A percentile compares a stretch with the other conserved stretches of the same genome.
These are phyloP conservation scores for Amaranthus cruentus DNA, from an alignment of 148 eudicot species.

Conservation along the genomic window DNA sequence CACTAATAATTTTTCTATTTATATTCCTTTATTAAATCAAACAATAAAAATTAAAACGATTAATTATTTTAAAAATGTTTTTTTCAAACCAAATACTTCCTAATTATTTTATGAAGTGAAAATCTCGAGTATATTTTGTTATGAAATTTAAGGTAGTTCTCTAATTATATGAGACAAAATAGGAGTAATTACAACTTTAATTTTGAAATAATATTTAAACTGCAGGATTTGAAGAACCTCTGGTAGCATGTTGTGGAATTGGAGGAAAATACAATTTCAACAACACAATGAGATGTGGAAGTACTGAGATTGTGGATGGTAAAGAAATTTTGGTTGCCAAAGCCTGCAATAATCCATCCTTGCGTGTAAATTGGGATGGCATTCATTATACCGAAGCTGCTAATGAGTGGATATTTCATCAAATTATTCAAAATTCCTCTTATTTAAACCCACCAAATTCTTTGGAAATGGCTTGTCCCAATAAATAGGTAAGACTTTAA, in stretches of 20 bases:
- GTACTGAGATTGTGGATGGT: constrained; percentile 27
- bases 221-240: constrained; percentile 38
- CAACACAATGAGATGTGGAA: constrained; percentile 34
- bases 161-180: background rate
- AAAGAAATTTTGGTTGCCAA: constrained; percentile 33
- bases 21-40: no score
- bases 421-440: constrained; percentile 17
- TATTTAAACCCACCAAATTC: constrained; percentile 31
- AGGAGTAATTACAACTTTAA: background rate
- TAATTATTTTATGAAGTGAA: no score
- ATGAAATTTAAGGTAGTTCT: background rate
- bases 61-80: no score
- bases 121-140: no score
- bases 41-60: no score
- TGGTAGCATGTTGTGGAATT: constrained; percentile 37
- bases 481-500: background rate
- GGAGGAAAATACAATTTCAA: constrained; percentile 45
- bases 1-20: no score
- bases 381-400: constrained; percentile 47
- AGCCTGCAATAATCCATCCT: constrained; percentile 32
- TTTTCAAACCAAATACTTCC: no score
- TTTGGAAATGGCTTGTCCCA: constrained; percentile 20
- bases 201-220: background rate
- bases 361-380: constrained; percentile 41
- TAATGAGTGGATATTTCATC: constrained; percentile 38